Conservation (phyloP, 345 rosid species). For the Brassica napus region DNA sequence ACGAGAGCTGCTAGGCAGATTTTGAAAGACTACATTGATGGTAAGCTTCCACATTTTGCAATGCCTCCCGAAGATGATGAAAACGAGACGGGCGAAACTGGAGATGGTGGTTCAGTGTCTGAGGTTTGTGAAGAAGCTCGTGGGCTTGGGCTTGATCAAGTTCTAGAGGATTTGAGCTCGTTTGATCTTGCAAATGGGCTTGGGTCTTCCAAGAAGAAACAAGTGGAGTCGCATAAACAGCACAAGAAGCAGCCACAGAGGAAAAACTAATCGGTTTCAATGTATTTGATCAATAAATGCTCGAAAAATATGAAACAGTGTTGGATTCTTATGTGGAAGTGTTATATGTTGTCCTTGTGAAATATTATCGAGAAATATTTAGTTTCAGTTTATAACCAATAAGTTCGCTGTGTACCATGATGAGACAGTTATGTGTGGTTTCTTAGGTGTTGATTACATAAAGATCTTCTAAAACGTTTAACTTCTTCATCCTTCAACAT, state of each 20-base stretch:
- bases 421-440: background rate
- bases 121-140: conserved; percentile 42
- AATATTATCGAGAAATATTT: background rate
- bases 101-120: conserved; percentile 42
- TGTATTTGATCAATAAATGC: conserved; percentile 3
- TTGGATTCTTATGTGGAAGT: background rate
- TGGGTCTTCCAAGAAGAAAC: conserved; percentile 55
- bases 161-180: conserved; percentile 69
- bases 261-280: conserved; percentile 59
- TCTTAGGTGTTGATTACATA: background rate
- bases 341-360: background rate
- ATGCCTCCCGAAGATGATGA: conserved; percentile 61
- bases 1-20: conserved; percentile 85
- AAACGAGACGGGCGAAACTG: conserved; percentile 22
- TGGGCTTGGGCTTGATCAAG: conserved; percentile 48
- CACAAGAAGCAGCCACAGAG: conserved; percentile 79
- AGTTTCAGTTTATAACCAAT: background rate
- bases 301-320: background rate
- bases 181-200: conserved; percentile 77
- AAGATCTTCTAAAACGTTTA: background rate
- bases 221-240: conserved; percentile 53
- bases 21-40: conserved; percentile 78
- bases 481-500: background rate
- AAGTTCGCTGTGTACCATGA: background rate
- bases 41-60: conserved; percentile 76